Conservation (phyloP, 768 basidiomycete species). For the Fomitopsis serialis region DNA sequence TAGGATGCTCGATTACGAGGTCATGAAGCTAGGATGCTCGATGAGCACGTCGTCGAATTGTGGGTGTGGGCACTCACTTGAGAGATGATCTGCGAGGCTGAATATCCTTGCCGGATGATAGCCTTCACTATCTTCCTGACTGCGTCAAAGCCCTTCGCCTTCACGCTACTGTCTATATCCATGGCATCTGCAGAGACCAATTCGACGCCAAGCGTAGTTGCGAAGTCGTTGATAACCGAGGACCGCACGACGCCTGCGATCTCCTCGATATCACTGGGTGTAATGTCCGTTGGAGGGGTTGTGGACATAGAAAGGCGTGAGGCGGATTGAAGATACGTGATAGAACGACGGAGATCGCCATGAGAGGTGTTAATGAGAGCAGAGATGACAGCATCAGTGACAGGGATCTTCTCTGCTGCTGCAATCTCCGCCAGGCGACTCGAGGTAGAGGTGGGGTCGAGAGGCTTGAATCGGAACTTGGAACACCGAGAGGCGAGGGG, state of each 20-base stretch:
- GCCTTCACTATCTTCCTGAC: constrained; percentile 70
- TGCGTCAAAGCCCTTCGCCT: constrained; percentile 43
- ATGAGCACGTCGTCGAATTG: constrained; percentile 1
- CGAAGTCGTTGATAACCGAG: constrained; percentile 62
- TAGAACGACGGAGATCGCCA: constrained; percentile 93
- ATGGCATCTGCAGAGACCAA: constrained; percentile 35
- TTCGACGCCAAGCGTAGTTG: constrained; percentile 69
- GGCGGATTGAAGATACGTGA: constrained; percentile 96
- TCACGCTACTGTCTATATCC: constrained; percentile 32
- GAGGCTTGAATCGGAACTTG: constrained; percentile 95
- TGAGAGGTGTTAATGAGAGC: constrained; percentile 75
- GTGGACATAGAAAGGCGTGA: constrained; percentile 79
- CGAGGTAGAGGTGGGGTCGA: constrained; percentile 74
- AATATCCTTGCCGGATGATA: constrained; percentile 86
- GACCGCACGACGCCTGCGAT: constrained; percentile 95
- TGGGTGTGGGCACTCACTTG: constrained; percentile 53
- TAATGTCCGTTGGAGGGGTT: constrained; percentile 67
- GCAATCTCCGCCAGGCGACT: constrained; percentile 79
- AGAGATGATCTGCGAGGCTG: constrained; percentile 79
- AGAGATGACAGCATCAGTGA: constrained; percentile 55
- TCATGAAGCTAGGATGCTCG: constrained; percentile 72
- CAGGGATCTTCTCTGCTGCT: constrained; percentile 58
- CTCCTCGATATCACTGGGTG: constrained; percentile 81
- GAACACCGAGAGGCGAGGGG: constrained; percentile 98
- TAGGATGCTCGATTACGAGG: constrained; percentile 76